These are phyloP conservation scores for Candida sithepensis DNA, from an alignment of 805 yeast genomes.

Conservation along the genomic window DNA sequence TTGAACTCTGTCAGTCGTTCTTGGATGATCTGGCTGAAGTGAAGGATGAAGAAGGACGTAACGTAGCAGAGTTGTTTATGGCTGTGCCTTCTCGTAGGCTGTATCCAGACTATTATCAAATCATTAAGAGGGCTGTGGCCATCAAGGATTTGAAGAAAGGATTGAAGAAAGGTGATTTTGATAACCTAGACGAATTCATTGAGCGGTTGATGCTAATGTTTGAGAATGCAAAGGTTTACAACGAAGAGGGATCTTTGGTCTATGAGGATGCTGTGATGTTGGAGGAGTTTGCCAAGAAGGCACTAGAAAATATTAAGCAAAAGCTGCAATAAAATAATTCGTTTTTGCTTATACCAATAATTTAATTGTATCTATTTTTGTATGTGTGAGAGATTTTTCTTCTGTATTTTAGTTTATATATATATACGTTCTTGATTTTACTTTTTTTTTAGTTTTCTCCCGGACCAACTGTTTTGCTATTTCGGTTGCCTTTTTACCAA, in stretches of 20 bases:
- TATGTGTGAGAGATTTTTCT: too few species aligned
- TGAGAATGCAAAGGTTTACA: slow-evolving; percentile 63
- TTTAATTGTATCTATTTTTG: background rate
- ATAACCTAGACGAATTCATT: slow-evolving; percentile 42
- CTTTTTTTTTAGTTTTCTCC: too few species aligned
- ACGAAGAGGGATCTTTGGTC: slow-evolving; percentile 64
- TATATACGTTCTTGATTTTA: too few species aligned
- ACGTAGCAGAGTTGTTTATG: slow-evolving; percentile 54
- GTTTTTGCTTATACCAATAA: background rate
- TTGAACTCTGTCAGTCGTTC: slow-evolving; percentile 28
- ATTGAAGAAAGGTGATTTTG: slow-evolving; percentile 35
- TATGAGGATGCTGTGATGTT: slow-evolving; percentile 53
- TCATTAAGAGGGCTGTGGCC: slow-evolving; percentile 60
- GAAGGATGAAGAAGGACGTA: slow-evolving; percentile 44
- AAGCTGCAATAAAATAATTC: slow-evolving; percentile 1
- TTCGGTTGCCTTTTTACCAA: too few species aligned
- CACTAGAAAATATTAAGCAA: slow-evolving; percentile 11
- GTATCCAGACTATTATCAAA: slow-evolving; percentile 81
- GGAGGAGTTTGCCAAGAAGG: slow-evolving; percentile 34
- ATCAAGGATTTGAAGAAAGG: slow-evolving; percentile 51
- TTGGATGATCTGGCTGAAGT: slow-evolving; percentile 41
- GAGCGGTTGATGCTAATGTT: slow-evolving; percentile 55
- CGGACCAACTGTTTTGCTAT: too few species aligned
- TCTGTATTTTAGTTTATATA: too few species aligned
- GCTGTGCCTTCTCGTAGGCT: slow-evolving; percentile 69